Evolutionary conservation across 202 grass and related monocot genomes (phyloP), one percentile per base, ranked within the genome.

Genomic region (Hordeum pubiflorum): DNA sequence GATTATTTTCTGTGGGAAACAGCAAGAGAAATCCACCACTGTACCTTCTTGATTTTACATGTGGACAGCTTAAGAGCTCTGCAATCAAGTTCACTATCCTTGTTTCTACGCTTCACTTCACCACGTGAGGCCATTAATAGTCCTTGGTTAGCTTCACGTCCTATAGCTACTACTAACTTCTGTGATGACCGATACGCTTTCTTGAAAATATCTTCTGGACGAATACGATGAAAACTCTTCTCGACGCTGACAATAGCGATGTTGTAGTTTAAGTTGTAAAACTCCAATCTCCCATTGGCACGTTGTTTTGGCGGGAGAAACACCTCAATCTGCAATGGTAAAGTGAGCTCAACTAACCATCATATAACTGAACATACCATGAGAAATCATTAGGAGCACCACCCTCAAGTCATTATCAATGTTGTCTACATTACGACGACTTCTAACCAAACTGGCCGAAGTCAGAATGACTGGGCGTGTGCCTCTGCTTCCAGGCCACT

Each of bases 21-120:
- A 48, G 13, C 14, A 48, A 66, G 17, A 20, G 32, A 66, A 37
- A 65, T 65, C n/a, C 17, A 65, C 17, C 9, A 38, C 17, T 11
- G 18, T 67, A 67, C 34, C 64, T 68, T 68, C 64, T 68, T 68
- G 34, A 68, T 68, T 68, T 67, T 67, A 67, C 34, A 67, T 39
- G 64, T 67, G 18, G 64, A 67, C 10, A 22, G 0, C 64, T 12
- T 67, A 39, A 39, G 34, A 67, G 36, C 64, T 39, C 38, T 67
- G 34, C 63, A 39, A 13, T 67, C 37, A 23, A 69, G 65, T 41
- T 40, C 12, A 20, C 10, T 24, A 24, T 14, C 37, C 37, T 41
- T 69, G 37, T 43, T 38, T 69, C 20, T 69, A 69, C 20, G 37
- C 20, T 41, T 69, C 66, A 69, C 1, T 44, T 43, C 38, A 24